Evolutionary conservation across 805 yeast species (phyloP), one percentile per base, ranked within the genome.

Genomic region (Candida pini): DNA sequence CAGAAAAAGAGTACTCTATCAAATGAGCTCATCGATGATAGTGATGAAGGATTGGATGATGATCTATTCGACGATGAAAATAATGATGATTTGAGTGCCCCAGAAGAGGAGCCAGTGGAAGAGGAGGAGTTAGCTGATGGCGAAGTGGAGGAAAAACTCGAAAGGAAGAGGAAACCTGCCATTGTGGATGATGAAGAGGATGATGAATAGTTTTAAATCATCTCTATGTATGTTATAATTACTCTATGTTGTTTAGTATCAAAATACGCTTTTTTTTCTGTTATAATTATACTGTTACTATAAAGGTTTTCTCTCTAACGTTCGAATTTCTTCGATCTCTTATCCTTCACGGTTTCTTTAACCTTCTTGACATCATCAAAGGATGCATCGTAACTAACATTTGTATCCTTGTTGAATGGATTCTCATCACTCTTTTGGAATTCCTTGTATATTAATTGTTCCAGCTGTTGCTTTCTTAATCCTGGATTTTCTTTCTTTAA

Each of bases 391-490:
- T 66, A 81, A 26, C 62, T 54, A 23, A 80, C 66, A 40, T 71
- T 78, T 22, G 83, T 78, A 35, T 67, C 78, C 60, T 80, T 88
- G 64, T 85, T 85, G 76, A 85, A 79, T 30, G 95, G 95, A 58
- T 85, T 85, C 49, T 81, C 87, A 13, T 78, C 77, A 30, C 81
- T 69, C 64, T 81, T 84, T 60, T 81, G 81, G 68, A 85, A 85
- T 63, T 85, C 95, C 63, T 83, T 84, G 61, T 67, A 76, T 22
- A 80, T 63, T 45, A 83, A 60, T 49, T 84, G 79, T 62, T 84
- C 85, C 49, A 81, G 63, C 58, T 85, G 95, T 53, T 81, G 84
- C 50, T 78, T 68, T 50, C 94, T 73, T 48, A 85, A 66, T 10
- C 95, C 95, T 4, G 89, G 88, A 48, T 78, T 66, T 58, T 85